Percentiles rank a stretch among this genome's conserved stretches.
These are phyloP conservation scores for Penicillium sp. DNA, from an alignment of 2,329 filamentous ascomycete genomes.

Conservation along the genomic window DNA sequence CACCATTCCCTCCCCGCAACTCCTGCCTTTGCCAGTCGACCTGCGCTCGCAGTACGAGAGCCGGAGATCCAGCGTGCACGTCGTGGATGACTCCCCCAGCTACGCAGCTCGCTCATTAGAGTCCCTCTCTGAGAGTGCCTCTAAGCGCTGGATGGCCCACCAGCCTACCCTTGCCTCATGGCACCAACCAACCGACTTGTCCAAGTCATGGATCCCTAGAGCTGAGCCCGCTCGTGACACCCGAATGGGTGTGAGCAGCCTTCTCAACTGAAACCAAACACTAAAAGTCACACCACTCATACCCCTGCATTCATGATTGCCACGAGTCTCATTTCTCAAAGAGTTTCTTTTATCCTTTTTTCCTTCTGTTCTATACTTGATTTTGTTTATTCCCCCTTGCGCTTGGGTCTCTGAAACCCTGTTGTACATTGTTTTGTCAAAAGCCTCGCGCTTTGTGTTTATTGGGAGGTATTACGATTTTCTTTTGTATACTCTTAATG, in stretches of 20 bases:
- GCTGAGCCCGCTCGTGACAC: conserved; percentile 35
- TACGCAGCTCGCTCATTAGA: conserved; percentile 24
- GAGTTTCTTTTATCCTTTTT: conserved; percentile 3
- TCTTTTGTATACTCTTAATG: conserved; percentile 27
- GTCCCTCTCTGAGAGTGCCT: conserved; percentile 26
- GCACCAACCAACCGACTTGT: conserved; percentile 29
- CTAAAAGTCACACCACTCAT: background rate
- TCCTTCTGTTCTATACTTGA: conserved; percentile 13
- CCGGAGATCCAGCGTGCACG: conserved; percentile 33
- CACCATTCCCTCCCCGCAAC: conserved; percentile 44
- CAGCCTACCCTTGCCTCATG: conserved; percentile 28
- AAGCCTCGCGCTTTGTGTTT: conserved; percentile 15
- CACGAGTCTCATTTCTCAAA: conserved; percentile 26
- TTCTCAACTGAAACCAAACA: conserved; percentile 36
- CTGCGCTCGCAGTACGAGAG: conserved; percentile 44
- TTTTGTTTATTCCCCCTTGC: conserved; percentile 18
- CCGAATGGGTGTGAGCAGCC: conserved; percentile 41
- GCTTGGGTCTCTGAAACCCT: conserved; percentile 2
- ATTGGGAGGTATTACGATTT: conserved; percentile 11
- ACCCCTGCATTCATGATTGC: conserved; percentile 10
- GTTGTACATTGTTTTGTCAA: conserved; percentile 26
- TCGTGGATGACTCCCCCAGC: conserved; percentile 27
- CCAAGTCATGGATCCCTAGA: conserved; percentile 27
- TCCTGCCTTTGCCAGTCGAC: conserved; percentile 44
- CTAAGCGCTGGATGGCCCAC: conserved; percentile 32